Base-by-base conservation (phyloP, 441 rosid genomes). In the Eruca vesicaria region DNA sequence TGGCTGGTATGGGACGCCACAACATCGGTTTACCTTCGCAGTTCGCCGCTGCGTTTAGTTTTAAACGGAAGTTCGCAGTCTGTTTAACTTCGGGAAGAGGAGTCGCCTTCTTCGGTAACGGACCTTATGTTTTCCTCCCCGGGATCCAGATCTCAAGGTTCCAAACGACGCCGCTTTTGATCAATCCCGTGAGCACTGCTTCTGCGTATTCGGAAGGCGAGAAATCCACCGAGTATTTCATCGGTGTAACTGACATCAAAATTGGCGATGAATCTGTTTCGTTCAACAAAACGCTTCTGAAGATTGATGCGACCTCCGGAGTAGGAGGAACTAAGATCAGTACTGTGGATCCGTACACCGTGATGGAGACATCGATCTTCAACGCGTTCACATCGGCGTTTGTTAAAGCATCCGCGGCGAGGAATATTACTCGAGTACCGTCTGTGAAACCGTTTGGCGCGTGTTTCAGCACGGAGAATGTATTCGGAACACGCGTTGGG, bases 321-420 rank as follows among this genome's bases (percentile, higher is more conserved):
- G 48, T 60, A 1, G 97, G 96, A 0, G 96, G 96, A 21, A 90
- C 97, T 7, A 90, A 88, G 73, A 77, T 94, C 69, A 93, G 94
- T 79, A 86, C 92, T 0, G 92, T 88, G 14, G 28, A 87, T 9
- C 93, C 96, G 3, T 90, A 90, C 90, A 91, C 97, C 0, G 74
- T 86, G 31, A 10, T 91, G 45, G 89, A 90, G 65, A 45, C 78
- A 6, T 84, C 97, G 5, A 88, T 91, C 55, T 91, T 12, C 70
- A 79, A 78, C 0, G 84, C 89, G 0, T 81, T 90, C 21, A 85
- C 81, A 0, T 64, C 76, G 4, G 84, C 88, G 6, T 92, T 86
- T 10, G 64, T 81, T 20, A 29, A 20, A 1, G 79, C 69, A 61
- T 69, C 81, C 0, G 70, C 83, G 0, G 76, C 79, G 0, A 82